phyloP scores from a whole-genome alignment of 495 filamentous ascomycete species.

The Friedmanniomyces endolithicus region DNA sequence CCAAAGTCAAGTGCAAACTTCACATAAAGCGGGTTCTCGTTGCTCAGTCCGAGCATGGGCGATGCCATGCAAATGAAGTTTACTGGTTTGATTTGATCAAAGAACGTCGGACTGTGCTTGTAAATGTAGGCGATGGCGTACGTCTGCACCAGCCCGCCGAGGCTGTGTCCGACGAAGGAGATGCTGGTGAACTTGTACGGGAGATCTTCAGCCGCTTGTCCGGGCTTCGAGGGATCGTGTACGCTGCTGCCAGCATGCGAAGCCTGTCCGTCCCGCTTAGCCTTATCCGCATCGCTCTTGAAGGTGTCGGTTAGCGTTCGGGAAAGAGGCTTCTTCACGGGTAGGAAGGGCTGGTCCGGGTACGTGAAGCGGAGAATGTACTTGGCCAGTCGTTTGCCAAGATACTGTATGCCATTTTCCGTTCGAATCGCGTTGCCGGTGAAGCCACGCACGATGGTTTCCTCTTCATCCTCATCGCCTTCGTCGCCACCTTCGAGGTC shows the following conservation, averaged over 20 bases:
- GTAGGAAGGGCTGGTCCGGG: slow-evolving; percentile 76
- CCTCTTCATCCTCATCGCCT: slow-evolving; percentile 57
- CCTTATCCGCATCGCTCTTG: slow-evolving; percentile 23
- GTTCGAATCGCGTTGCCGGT: slow-evolving; percentile 80
- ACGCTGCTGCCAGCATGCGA: slow-evolving; percentile 45
- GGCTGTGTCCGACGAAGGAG: slow-evolving; percentile 86
- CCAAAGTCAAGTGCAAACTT: slow-evolving; percentile 95
- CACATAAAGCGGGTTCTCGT: slow-evolving; percentile 94
- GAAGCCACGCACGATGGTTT: slow-evolving; percentile 90
- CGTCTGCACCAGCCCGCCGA: slow-evolving; percentile 82
- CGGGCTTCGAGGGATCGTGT: slow-evolving; percentile 13
- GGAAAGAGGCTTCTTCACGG: slow-evolving; percentile 43
- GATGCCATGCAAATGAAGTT: slow-evolving; percentile 90
- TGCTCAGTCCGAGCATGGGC: slow-evolving; percentile 84
- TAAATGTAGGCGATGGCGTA: slow-evolving; percentile 97
- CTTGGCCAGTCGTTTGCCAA: slow-evolving; percentile 89
- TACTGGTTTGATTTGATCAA: slow-evolving; percentile 71
- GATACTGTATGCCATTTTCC: slow-evolving; percentile 88
- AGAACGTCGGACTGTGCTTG: slow-evolving; percentile 88
- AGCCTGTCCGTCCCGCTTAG: slow-evolving; percentile 13
- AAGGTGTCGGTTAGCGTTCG: slow-evolving; percentile 27
- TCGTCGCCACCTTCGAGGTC: slow-evolving; percentile 30
- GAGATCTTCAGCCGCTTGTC: slow-evolving; percentile 33
- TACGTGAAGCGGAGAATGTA: slow-evolving; percentile 81
- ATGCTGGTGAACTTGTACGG: slow-evolving; percentile 86